Percentiles rank a stretch among this genome's conserved stretches.
phyloP scores from a whole-genome alignment of 2,329 filamentous ascomycete species.

The Diplodia sapinea region DNA sequence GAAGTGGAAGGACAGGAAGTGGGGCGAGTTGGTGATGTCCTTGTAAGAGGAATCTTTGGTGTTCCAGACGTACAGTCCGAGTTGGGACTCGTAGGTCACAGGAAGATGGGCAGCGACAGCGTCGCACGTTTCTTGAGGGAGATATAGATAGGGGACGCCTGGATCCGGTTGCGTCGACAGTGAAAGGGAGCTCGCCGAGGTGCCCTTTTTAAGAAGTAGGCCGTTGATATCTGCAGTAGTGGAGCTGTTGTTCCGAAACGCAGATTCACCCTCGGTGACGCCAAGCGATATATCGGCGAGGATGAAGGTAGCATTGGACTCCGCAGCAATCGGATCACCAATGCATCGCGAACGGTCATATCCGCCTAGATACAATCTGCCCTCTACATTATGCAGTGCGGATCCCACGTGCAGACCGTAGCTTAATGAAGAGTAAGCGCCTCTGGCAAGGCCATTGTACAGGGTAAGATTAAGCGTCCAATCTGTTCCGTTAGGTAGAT shows the following conservation, averaged over 20 bases:
- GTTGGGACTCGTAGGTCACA: slow-evolving; percentile 35
- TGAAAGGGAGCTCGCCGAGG: background rate
- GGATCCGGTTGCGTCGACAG: slow-evolving; percentile 36
- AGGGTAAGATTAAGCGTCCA: background rate
- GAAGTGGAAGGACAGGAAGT: slow-evolving; percentile 52
- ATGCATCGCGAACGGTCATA: slow-evolving; percentile 45
- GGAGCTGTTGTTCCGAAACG: slow-evolving; percentile 24
- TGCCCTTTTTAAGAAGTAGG: background rate
- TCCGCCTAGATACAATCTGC: slow-evolving; percentile 44
- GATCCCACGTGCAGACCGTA: slow-evolving; percentile 46
- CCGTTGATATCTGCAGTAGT: background rate
- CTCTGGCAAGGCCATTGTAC: background rate
- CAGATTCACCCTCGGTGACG: slow-evolving; percentile 40
- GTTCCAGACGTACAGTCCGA: slow-evolving; percentile 42
- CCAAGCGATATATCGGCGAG: slow-evolving; percentile 51
- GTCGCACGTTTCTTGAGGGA: slow-evolving; percentile 40
- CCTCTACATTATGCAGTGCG: slow-evolving; percentile 37
- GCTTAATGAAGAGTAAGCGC: slow-evolving; percentile 37
- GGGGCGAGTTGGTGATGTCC: slow-evolving; percentile 51
- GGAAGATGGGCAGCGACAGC: slow-evolving; percentile 39
- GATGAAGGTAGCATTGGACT: slow-evolving; percentile 32
- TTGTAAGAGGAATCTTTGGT: slow-evolving; percentile 41
- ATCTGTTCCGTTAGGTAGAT: slow-evolving; percentile 1
- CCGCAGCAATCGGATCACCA: slow-evolving; percentile 37
- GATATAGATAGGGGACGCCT: slow-evolving; percentile 38